Evolutionary conservation across 345 rosid species (phyloP).

Genomic region (Populus ilicifolia): DNA sequence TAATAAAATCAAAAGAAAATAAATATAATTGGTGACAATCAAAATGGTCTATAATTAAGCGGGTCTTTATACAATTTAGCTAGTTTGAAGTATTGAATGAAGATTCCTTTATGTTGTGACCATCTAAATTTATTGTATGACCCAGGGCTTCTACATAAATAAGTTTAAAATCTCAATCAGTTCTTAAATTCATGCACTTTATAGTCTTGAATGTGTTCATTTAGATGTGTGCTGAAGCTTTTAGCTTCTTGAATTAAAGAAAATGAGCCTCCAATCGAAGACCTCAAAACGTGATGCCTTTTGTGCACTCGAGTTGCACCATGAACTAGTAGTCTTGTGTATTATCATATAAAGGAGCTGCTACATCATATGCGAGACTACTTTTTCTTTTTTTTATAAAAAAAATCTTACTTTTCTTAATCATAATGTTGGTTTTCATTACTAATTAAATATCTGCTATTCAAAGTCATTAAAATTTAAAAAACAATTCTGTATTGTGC

Average conservation of each 20-base stretch:
- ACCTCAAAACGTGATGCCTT: background rate
- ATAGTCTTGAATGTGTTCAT: background rate
- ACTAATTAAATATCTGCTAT: too few species aligned
- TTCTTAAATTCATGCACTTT: background rate
- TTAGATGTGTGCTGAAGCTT: background rate
- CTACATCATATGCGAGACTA: too few species aligned
- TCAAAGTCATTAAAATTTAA: too few species aligned
- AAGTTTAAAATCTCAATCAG: background rate
- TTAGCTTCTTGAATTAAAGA: background rate
- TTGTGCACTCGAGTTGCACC: background rate
- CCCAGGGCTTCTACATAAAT: too few species aligned
- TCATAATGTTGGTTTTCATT: too few species aligned
- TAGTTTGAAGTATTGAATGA: background rate
- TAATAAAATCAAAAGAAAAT: too few species aligned
- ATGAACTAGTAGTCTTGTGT: background rate
- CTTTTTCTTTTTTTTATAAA: too few species aligned
- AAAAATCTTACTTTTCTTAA: too few species aligned
- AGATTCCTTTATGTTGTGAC: background rate
- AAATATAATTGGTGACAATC: too few species aligned
- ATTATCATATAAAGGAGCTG: background rate
- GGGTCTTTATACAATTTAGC: too few species aligned
- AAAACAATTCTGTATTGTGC: too few species aligned
- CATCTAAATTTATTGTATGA: background rate
- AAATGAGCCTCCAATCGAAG: background rate
- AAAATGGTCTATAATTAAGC: too few species aligned